Percentiles rank a stretch among this genome's conserved stretches.
Conservation (phyloP, 345 rosid genomes). For the Adansonia digitata region DNA sequence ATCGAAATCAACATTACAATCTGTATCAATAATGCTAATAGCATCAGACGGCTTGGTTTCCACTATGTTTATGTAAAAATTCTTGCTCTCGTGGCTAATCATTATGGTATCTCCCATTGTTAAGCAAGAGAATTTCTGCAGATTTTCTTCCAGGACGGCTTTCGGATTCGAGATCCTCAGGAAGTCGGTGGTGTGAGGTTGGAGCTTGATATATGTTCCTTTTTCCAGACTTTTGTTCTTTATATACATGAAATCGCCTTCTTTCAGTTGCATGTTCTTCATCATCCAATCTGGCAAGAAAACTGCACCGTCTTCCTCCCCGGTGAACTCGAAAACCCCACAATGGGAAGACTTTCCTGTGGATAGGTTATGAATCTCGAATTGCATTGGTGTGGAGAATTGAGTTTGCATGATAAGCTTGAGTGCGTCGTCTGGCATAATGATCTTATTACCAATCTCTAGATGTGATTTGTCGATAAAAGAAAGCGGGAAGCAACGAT, state of each 20-base stretch:
- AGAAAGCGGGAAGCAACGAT: constrained; percentile 4
- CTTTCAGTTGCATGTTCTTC: constrained; percentile 21
- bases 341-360: constrained; percentile 17
- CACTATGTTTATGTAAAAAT: constrained; percentile 8
- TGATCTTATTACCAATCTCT: constrained; percentile 6
- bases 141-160: constrained; percentile 16
- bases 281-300: constrained; percentile 27
- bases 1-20: constrained; percentile 27
- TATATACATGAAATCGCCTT: constrained; percentile 1
- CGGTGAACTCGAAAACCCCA: constrained; percentile 28
- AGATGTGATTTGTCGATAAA: background rate
- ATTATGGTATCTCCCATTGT: constrained; percentile 27
- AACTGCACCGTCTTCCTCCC: constrained; percentile 5
- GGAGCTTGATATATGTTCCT: constrained; percentile 20
- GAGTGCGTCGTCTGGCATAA: background rate
- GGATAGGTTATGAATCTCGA: constrained; percentile 14
- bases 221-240: constrained; percentile 7
- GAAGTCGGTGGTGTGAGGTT: constrained; percentile 27
- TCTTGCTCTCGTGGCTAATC: constrained; percentile 10
- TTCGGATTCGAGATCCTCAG: constrained; percentile 16
- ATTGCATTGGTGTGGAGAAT: constrained; percentile 20
- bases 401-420: background rate
- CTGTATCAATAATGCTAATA: constrained; percentile 16
- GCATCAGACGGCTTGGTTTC: constrained; percentile 25
- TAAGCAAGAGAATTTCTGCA: constrained; percentile 20